A percentile compares a stretch with the other conserved stretches of the same genome.
phyloP scores from a whole-genome alignment of 495 filamentous ascomycete species.

The Hypoxylon crocopeplum region DNA sequence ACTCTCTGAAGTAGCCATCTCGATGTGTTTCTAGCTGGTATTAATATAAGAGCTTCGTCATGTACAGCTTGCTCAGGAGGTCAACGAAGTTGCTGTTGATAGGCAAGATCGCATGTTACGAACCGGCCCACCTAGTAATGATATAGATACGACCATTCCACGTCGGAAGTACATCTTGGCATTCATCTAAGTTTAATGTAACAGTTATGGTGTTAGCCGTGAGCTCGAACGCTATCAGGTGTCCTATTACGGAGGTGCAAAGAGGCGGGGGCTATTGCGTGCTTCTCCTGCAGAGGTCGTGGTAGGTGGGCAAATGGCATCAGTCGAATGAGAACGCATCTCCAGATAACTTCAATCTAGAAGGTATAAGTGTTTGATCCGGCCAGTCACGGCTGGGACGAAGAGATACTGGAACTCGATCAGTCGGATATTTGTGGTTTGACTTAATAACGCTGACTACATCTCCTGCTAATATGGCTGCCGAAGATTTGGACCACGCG shows the following conservation, averaged over 20 bases:
- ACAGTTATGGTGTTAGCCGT: slow-evolving; percentile 16
- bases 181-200: slow-evolving; percentile 1
- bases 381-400: neutral
- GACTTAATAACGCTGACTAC: neutral
- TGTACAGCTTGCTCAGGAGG: neutral
- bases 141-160: slow-evolving; percentile 16
- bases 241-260: slow-evolving; percentile 39
- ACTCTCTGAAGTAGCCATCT: slow-evolving; percentile 31
- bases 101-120: neutral
- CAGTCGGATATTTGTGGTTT: neutral
- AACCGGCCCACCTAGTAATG: slow-evolving; percentile 17
- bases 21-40: neutral
- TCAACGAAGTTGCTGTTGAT: neutral
- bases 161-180: slow-evolving; percentile 3
- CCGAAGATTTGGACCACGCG: slow-evolving; percentile 8
- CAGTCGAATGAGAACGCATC: slow-evolving; percentile 23
- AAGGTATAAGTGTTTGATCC: slow-evolving; percentile 21
- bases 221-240: slow-evolving; percentile 17
- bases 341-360: slow-evolving; percentile 22
- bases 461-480: slow-evolving; percentile 15
- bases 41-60: neutral
- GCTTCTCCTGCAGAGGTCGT: slow-evolving; percentile 31
- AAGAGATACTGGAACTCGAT: neutral
- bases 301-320: slow-evolving; percentile 10
- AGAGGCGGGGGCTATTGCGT: slow-evolving; percentile 40